Conservation (phyloP, 805 yeast species). For the Komagataella pastoris region DNA sequence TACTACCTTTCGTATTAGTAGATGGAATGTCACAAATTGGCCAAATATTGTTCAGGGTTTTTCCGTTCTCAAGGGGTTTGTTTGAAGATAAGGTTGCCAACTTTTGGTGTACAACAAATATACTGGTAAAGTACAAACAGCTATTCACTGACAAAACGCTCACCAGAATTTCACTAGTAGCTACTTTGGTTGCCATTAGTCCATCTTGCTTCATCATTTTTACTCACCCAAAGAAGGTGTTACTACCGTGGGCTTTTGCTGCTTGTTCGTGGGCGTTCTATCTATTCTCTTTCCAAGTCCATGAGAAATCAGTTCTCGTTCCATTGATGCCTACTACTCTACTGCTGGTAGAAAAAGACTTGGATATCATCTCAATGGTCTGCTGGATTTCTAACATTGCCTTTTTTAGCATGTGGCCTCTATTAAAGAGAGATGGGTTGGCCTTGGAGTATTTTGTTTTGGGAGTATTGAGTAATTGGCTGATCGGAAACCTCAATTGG, state of each 20-base stretch:
- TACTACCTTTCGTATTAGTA: constrained; percentile 46
- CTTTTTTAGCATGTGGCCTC: constrained; percentile 79
- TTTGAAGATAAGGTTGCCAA: constrained; percentile 97
- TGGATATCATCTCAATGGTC: constrained; percentile 54
- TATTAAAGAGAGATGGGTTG: constrained; percentile 65
- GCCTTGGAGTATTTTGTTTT: constrained; percentile 57
- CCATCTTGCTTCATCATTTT: constrained; percentile 44
- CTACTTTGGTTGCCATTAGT: constrained; percentile 37
- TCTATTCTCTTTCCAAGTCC: constrained; percentile 90
- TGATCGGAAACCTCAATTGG: constrained; percentile 52
- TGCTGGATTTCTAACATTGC: constrained; percentile 84
- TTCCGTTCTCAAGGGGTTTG: constrained; percentile 86
- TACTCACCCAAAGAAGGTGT: constrained; percentile 32
- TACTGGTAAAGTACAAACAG: constrained; percentile 54
- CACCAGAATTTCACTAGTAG: constrained; percentile 38
- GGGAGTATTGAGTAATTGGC: constrained; percentile 61
- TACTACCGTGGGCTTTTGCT: constrained; percentile 62
- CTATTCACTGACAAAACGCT: constrained; percentile 42
- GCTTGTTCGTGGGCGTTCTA: constrained; percentile 81
- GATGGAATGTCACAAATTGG: constrained; percentile 33
- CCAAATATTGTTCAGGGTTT: constrained; percentile 56
- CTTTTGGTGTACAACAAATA: constrained; percentile 92
- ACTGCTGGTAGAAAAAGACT: constrained; percentile 39
- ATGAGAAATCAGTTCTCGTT: constrained; percentile 81
- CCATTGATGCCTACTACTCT: constrained; percentile 81